Evolutionary conservation across 1,284 basidiomycete species (phyloP), one percentile per base, ranked within the genome.

Genomic region (Melampsora americana): DNA sequence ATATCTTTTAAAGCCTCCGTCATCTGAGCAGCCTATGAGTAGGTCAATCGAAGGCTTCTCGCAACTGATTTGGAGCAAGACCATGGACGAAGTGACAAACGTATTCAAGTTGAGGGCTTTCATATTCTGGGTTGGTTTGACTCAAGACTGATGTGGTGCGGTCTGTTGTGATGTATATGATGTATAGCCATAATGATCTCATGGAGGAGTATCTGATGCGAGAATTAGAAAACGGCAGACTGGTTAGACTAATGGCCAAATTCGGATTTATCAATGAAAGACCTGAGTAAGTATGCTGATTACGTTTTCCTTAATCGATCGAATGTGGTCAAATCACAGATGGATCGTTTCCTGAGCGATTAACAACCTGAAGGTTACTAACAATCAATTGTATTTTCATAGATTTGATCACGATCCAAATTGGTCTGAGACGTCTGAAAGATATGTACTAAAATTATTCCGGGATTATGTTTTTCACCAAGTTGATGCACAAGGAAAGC

Each of bases 391-490:
- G 6, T 64, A 11, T n/a, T 9, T 6, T 64, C 20, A 0, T 79
- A 94, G 93, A 81, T 98, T 98, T 81, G 92, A 95, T 68, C 90
- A 92, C 70, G 95, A 98, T 82, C 89, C 92, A 1, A 87, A 94
- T 12, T 99, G 95, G 95, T 94, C 94, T 9, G 96, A 99, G 83
- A 97, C 95, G 1, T 96, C 96, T 16, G 96, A 99, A 82, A 87
- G 95, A 77, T 99, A 99, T 83, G 93, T 99, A 80, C 88, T 99
- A 86, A 97, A 96, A 86, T 88, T 99, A 67, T 99, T 99, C 87
- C 88, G 96, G 35, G 96, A 99, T 84, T 95, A 93, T 81, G 94
- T 99, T 60, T 99, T 99, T 85, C 96, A 99, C 83, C 92, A 95
- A 81, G 90, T 96, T 60, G 93, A 96, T 79, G 92, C 94, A 81